Conservation (phyloP, 2,329 filamentous ascomycete species). For the Fusarium neocosmosporiellum region DNA sequence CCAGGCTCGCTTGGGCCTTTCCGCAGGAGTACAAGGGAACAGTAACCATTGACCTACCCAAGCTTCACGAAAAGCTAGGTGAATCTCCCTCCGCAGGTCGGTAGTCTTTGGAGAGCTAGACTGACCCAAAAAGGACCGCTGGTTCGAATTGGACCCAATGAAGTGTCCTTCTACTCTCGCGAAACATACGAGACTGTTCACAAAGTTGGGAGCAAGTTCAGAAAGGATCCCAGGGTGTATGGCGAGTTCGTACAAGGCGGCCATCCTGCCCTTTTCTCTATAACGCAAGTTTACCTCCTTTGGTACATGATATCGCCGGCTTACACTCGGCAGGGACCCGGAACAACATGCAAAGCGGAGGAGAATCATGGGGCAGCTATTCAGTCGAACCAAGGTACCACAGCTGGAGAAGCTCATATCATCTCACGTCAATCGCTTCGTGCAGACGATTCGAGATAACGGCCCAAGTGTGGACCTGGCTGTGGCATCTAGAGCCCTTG, state of each 20-base stretch:
- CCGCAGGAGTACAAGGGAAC: conserved; percentile 36
- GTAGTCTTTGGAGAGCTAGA: fast-evolving
- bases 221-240: conserved; percentile 43
- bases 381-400: conserved; percentile 41
- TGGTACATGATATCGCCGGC: neutral
- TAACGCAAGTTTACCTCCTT: conserved; percentile 28
- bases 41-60: conserved; percentile 35
- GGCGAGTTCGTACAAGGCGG: conserved; percentile 45
- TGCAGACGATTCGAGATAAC: neutral
- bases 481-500: conserved; percentile 18
- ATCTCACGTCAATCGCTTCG: conserved; percentile 34
- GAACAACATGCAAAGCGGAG: conserved; percentile 43
- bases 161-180: conserved; percentile 43
- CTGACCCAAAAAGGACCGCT: conserved; percentile 26
- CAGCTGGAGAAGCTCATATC: conserved; percentile 41
- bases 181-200: conserved; percentile 41
- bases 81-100: too few relatives aligned
- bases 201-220: conserved; percentile 39
- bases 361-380: conserved; percentile 45
- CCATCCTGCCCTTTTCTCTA: conserved; percentile 43
- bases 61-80: conserved; percentile 38
- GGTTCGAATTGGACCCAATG: conserved; percentile 36
- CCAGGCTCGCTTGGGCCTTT: conserved; percentile 39
- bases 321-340: conserved; percentile 32
- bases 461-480: neutral